Evolutionary conservation across 257 asterid species (phyloP), one percentile per base, ranked within the genome.

Genomic region (Handroanthus guayacan): DNA sequence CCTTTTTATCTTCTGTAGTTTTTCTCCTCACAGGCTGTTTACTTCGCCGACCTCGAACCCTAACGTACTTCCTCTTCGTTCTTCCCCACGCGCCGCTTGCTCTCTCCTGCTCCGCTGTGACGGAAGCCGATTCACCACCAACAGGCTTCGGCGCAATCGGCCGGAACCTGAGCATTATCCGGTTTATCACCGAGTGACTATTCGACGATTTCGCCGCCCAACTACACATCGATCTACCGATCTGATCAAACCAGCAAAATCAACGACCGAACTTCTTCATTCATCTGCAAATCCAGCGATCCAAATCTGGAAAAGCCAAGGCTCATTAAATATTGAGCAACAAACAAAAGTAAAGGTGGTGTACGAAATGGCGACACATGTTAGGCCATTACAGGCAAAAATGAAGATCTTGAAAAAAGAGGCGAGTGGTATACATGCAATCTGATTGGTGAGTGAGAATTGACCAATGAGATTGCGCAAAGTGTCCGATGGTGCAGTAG

Each of bases 131-230:
- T 0, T 77, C 80, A 0, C 70, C 82, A 17, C 75, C 85, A 60
- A 57, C 72, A 31, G 90, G 90, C 76, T 83, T 86, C 6, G 90
- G 90, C n/a, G 88, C 88, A n/a, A 86, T 86, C 69, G 90, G 90
- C 60, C 90, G 78, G 84, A 86, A 86, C 48, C 82, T 72, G 51
- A 81, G 86, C 88, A 86, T 79, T 14, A 81, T 50, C 68, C 84
- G 80, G 75, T 76, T 79, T 18, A 75, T 25, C 0, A 80, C 43
- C 31, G 82, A 61, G 63, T 38, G 75, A 39, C 11, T 56, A 5
- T 56, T 62, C 3, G 51, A 13, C 17, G 83, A 14, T 74, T 67
- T 78, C 1, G 36, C n/a, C 54, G 64, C 0, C 61, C 70, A 67
- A 37, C 71, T 31, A 18, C 67, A 79, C 80, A 84, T 70, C 52